A percentile compares a stretch with the other conserved stretches of the same genome.
These are phyloP conservation scores for Backusella psychrophila DNA, from an alignment of 192 early-diverging fungal genomes.

Conservation along the genomic window DNA sequence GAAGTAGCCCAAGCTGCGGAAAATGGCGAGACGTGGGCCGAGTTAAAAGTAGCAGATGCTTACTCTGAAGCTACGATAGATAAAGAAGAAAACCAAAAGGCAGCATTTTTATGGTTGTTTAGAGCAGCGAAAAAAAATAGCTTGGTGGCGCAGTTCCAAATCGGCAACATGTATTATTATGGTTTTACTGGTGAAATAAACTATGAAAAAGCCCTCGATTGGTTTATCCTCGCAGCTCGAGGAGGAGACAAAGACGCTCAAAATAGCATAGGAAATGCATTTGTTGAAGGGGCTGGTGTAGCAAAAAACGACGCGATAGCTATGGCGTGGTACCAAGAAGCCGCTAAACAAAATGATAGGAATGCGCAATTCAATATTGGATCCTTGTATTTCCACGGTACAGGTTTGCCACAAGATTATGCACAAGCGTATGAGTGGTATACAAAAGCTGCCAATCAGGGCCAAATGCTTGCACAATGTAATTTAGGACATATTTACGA, in stretches of 20 bases:
- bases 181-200: neutral
- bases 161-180: neutral
- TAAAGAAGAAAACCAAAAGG: neutral
- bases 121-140: neutral
- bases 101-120: neutral
- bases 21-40: neutral
- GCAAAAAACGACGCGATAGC: slow-evolving; percentile 20
- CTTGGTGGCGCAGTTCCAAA: neutral
- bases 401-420: slow-evolving; percentile 17
- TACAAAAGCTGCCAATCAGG: slow-evolving; percentile 23
- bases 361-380: slow-evolving; percentile 24
- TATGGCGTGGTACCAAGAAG: slow-evolving; percentile 33
- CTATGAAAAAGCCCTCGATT: slow-evolving; percentile 8
- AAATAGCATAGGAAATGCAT: slow-evolving; percentile 21
- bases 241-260: slow-evolving; percentile 2
- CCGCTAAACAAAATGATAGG: slow-evolving; percentile 28
- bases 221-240: slow-evolving; percentile 6
- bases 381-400: slow-evolving; percentile 29
- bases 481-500: slow-evolving; percentile 33
- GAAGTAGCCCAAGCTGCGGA: neutral
- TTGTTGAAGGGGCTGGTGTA: slow-evolving; percentile 27
- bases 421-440: slow-evolving; percentile 33
- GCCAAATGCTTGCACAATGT: slow-evolving; percentile 25
- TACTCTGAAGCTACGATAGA: neutral
- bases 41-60: neutral